phyloP scores from a whole-genome alignment of 2,329 filamentous ascomycete species.

The Penicillium brasilianum region DNA sequence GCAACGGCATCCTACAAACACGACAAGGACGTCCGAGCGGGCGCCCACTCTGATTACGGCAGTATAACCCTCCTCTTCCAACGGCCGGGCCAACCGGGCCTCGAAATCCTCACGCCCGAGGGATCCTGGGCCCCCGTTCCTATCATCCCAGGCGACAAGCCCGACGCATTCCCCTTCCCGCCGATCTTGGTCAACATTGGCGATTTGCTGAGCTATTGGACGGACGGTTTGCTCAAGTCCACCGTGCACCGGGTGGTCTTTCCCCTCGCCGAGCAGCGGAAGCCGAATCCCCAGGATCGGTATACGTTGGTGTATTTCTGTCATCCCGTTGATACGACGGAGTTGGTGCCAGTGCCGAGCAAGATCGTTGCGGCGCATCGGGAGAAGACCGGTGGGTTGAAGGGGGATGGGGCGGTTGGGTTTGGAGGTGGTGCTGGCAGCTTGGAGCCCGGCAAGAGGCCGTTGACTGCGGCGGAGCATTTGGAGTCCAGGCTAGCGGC shows the following conservation, averaged over 20 bases:
- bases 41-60: conserved; percentile 88
- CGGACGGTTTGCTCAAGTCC: conserved; percentile 80
- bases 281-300: conserved; percentile 53
- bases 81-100: conserved; percentile 78
- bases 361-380: conserved; percentile 51
- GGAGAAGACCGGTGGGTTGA: conserved; percentile 31
- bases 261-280: conserved; percentile 47
- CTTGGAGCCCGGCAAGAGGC: conserved; percentile 39
- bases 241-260: conserved; percentile 91
- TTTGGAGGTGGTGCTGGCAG: conserved; percentile 48
- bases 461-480: conserved; percentile 64
- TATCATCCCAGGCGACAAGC: conserved; percentile 58
- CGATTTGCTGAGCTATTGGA: conserved; percentile 82
- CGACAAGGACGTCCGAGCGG: conserved; percentile 75
- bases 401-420: conserved; percentile 39
- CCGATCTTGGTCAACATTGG: conserved; percentile 77
- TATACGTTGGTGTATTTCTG: conserved; percentile 68
- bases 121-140: conserved; percentile 68
- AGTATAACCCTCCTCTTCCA: conserved; percentile 78
- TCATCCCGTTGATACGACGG: conserved; percentile 62
- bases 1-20: conserved; percentile 52
- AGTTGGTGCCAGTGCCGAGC: conserved; percentile 62
- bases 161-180: conserved; percentile 58
- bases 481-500: conserved; percentile 61
- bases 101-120: conserved; percentile 74